A percentile compares a stretch with the other conserved stretches of the same genome.
These are phyloP conservation scores for Hyphopichia pseudoburtonii DNA, from an alignment of 1,139 yeast species.

Conservation along the genomic window DNA sequence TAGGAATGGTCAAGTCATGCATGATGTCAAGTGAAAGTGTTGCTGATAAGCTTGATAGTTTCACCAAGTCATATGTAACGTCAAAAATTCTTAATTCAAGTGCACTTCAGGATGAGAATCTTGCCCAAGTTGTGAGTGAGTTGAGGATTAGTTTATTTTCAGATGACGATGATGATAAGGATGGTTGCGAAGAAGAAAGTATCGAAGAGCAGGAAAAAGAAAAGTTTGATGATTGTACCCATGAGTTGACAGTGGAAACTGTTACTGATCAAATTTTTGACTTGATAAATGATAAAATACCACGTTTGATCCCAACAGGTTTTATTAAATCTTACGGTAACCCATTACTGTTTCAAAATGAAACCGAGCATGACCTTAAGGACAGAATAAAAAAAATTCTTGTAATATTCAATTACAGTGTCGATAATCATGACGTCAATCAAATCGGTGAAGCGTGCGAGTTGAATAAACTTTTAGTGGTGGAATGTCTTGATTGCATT, in stretches of 20 bases:
- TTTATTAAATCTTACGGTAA: background rate
- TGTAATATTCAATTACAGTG: conserved; percentile 19
- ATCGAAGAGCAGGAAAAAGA: conserved; percentile 6
- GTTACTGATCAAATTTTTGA: conserved; percentile 15
- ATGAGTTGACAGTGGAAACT: conserved; percentile 9
- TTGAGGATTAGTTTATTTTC: conserved; percentile 22
- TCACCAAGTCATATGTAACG: conserved; percentile 14
- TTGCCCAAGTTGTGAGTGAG: conserved; percentile 18
- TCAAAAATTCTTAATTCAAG: conserved; percentile 14
- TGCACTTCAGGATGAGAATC: conserved; percentile 15
- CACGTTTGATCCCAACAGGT: background rate
- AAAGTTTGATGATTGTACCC: conserved; percentile 1
- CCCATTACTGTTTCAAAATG: conserved; percentile 13
- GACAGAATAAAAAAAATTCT: conserved; percentile 17
- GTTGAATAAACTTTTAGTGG: conserved; percentile 30
- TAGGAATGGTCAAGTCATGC: conserved; percentile 12
- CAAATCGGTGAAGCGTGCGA: conserved; percentile 13
- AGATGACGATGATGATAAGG: conserved; percentile 5
- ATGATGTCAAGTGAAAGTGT: conserved; percentile 13
- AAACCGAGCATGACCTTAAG: conserved; percentile 16
- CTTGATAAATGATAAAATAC: conserved; percentile 6
- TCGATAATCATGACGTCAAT: conserved; percentile 6
- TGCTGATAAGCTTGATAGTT: conserved; percentile 17
- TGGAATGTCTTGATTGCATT: conserved; percentile 31
- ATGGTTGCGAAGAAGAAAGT: too few relatives aligned